Conservation (phyloP, 495 filamentous ascomycete genomes). For the Aspergillus affinis region DNA sequence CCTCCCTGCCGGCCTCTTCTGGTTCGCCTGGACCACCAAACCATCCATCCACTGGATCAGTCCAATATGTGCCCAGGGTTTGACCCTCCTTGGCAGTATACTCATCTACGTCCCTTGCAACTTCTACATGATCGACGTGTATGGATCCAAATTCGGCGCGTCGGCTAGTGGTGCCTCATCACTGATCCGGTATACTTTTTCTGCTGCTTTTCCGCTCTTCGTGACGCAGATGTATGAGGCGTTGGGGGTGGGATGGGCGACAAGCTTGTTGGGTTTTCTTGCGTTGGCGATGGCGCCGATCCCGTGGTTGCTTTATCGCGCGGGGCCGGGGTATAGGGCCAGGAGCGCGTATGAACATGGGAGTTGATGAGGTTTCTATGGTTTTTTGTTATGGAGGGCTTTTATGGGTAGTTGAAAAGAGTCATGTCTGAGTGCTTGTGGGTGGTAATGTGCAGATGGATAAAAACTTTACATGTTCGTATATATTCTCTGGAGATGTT, state of each 20-base stretch:
- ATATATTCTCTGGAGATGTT: too few relatives aligned
- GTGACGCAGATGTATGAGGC: slow-evolving; percentile 44
- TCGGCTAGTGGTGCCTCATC: slow-evolving; percentile 62
- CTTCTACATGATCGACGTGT: slow-evolving; percentile 59
- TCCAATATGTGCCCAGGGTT: slow-evolving; percentile 43
- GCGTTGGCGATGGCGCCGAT: slow-evolving; percentile 41
- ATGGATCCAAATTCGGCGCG: slow-evolving; percentile 55
- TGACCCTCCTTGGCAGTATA: slow-evolving; percentile 16
- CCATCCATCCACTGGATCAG: slow-evolving; percentile 51
- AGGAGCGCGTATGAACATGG: not conserved
- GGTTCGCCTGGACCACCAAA: slow-evolving; percentile 49
- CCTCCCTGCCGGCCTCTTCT: slow-evolving; percentile 49
- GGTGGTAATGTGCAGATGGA: too few relatives aligned
- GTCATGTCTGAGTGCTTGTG: too few relatives aligned
- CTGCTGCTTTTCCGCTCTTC: slow-evolving; percentile 65
- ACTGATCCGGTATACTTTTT: slow-evolving; percentile 57
- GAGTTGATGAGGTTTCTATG: too few relatives aligned
- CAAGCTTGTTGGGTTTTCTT: slow-evolving; percentile 43
- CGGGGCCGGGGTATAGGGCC: slow-evolving; percentile 7
- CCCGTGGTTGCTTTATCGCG: slow-evolving; percentile 28
- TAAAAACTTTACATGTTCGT: too few relatives aligned
- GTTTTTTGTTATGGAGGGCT: too few relatives aligned
- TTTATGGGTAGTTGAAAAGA: too few relatives aligned
- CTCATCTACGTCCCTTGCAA: slow-evolving; percentile 21
- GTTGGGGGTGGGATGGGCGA: slow-evolving; percentile 59